phyloP scores from a whole-genome alignment of 805 yeast genomes.

The Trichomonascus vanleenenianus region DNA sequence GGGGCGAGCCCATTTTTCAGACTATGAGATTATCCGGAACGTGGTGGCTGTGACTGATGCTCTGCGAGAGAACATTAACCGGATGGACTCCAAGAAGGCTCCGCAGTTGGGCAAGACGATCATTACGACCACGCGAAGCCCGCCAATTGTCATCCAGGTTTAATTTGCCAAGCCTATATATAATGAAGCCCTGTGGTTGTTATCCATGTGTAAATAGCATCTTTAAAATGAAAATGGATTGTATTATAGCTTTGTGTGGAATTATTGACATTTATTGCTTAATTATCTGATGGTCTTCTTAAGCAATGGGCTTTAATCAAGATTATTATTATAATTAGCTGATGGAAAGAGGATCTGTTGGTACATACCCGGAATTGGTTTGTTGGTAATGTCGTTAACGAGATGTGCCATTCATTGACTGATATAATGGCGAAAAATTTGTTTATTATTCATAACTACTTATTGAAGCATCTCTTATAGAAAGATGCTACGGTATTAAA shows the following conservation, averaged over 20 bases:
- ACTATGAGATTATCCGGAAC: slow-evolving; percentile 65
- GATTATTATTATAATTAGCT: no score
- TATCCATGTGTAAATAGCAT: slow-evolving; percentile 32
- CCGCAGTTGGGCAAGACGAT: slow-evolving; percentile 62
- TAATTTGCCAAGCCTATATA: slow-evolving; percentile 7
- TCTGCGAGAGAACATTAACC: slow-evolving; percentile 43
- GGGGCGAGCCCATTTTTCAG: slow-evolving; percentile 72
- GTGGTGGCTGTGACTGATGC: slow-evolving; percentile 60
- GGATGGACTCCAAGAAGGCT: slow-evolving; percentile 59
- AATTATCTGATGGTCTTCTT: no score
- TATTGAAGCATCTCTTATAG: no score
- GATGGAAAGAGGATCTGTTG: no score
- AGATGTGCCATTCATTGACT: no score
- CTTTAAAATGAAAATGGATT: not conserved
- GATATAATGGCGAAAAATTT: no score
- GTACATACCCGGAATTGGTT: no score
- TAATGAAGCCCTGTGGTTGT: slow-evolving; percentile 66
- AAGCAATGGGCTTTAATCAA: no score
- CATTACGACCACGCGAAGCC: slow-evolving; percentile 67
- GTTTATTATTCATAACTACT: no score
- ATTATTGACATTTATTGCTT: not conserved
- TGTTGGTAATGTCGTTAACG: no score
- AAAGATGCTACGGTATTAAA: no score
- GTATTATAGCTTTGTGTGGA: not conserved
- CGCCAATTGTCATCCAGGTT: slow-evolving; percentile 59